Percentiles rank a stretch among this genome's conserved stretches.
phyloP scores from a whole-genome alignment of 805 yeast species.

The Lipomyces japonicus region DNA sequence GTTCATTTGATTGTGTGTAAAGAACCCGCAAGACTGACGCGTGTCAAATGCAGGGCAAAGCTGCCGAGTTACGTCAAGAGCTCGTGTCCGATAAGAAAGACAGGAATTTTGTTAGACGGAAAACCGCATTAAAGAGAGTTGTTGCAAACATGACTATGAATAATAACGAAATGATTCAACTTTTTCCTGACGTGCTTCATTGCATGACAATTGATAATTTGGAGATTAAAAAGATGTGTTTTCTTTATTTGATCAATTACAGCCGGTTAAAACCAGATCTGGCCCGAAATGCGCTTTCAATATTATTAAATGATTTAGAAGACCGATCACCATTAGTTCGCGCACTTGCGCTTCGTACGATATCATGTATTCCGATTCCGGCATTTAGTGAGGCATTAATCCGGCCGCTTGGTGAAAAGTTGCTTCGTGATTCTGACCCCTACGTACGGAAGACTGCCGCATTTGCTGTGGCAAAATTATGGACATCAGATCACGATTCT shows the following conservation, averaged over 20 bases:
- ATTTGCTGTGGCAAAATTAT: conserved; percentile 62
- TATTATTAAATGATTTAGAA: conserved; percentile 51
- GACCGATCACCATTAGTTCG: conserved; percentile 50
- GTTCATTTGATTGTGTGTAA: background rate
- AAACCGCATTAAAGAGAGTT: conserved; percentile 60
- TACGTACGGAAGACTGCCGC: conserved; percentile 68
- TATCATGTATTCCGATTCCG: conserved; percentile 55
- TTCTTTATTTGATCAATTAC: conserved; percentile 60
- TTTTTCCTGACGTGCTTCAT: conserved; percentile 64
- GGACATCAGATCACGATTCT: conserved; percentile 51
- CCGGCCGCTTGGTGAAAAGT: conserved; percentile 35
- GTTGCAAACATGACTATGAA: conserved; percentile 82
- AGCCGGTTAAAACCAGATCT: conserved; percentile 56
- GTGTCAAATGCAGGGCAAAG: conserved; percentile 35
- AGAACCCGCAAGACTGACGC: background rate
- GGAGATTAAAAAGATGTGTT: conserved; percentile 69
- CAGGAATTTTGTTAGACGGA: conserved; percentile 39
- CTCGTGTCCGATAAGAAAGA: conserved; percentile 35
- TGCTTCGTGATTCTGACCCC: conserved; percentile 50
- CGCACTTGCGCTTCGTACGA: conserved; percentile 59
- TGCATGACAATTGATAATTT: conserved; percentile 51
- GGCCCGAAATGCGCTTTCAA: conserved; percentile 54
- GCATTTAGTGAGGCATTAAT: conserved; percentile 51
- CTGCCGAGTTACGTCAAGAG: conserved; percentile 36
- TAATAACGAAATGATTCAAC: conserved; percentile 64